A percentile compares a stretch with the other conserved stretches of the same genome.
Evolutionary conservation across 805 yeast species (phyloP).

Genomic region (Candida sithepensis): DNA sequence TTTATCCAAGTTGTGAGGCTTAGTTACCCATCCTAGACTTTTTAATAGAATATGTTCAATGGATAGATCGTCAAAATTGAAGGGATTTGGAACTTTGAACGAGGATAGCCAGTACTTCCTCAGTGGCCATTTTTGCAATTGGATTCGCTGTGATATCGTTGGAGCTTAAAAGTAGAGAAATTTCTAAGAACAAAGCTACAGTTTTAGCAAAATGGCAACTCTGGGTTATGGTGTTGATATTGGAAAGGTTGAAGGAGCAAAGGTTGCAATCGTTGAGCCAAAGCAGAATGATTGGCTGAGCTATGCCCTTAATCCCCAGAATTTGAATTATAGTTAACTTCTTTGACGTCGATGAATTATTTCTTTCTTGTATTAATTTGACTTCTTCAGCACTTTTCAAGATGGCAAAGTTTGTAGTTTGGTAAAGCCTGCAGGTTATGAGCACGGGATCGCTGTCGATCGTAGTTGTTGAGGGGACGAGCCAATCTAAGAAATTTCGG

Average conservation of each 20-base stretch:
- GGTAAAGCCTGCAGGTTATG: background rate
- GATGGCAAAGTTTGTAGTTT: background rate
- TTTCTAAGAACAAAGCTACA: slow-evolving; percentile 7
- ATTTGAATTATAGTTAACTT: slow-evolving; percentile 7
- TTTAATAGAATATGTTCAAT: no score
- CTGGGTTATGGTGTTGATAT: background rate
- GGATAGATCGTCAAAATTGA: no score
- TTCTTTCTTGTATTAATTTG: background rate
- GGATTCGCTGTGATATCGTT: background rate
- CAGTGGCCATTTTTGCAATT: background rate
- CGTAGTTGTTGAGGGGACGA: background rate
- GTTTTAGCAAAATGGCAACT: slow-evolving; percentile 9
- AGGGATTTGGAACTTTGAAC: no score
- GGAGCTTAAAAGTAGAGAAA: background rate
- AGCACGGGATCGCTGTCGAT: background rate
- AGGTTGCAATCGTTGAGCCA: slow-evolving; percentile 18
- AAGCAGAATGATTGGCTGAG: slow-evolving; percentile 8
- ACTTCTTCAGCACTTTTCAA: background rate
- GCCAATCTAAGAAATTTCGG: background rate
- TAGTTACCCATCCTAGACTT: no score
- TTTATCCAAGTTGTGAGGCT: no score
- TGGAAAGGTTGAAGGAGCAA: slow-evolving; percentile 10
- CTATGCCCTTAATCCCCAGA: slow-evolving; percentile 3
- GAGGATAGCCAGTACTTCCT: no score
- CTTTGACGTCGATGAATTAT: no score